These are phyloP conservation scores for Daldinia caldariorum DNA, from an alignment of 495 filamentous ascomycete species.

Conservation along the genomic window DNA sequence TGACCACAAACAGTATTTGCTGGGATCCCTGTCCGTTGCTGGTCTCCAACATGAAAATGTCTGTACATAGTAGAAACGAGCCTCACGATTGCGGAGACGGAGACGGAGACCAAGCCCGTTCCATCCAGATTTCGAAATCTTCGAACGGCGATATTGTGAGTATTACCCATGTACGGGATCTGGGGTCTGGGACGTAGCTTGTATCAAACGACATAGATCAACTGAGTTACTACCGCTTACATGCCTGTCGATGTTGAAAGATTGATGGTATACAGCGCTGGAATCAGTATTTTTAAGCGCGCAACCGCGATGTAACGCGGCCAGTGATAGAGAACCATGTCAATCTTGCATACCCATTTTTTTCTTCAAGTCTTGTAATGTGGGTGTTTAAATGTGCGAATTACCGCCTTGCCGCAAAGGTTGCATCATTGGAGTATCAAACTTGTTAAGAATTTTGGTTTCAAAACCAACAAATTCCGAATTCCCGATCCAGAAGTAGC, in stretches of 20 bases:
- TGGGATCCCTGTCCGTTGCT: neutral
- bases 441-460: conserved; percentile 29
- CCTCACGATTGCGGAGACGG: conserved; percentile 4
- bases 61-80: conserved; percentile 1
- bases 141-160: neutral
- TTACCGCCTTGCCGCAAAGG: conserved; percentile 35
- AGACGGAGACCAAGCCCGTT: neutral
- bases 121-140: conserved; percentile 5
- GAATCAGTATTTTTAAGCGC: conserved; percentile 26
- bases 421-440: conserved; percentile 40
- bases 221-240: neutral
- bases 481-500: conserved; percentile 12
- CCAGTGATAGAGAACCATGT: conserved; percentile 1
- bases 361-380: neutral
- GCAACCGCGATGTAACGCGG: conserved; percentile 31
- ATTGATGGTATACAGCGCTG: conserved; percentile 33
- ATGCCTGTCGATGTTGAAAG: conserved; percentile 13
- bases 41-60: neutral
- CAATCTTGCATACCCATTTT: neutral
- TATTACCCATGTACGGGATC: neutral
- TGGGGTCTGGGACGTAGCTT: conserved; percentile 17
- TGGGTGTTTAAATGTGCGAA: conserved; percentile 10
- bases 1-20: neutral
- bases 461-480: conserved; percentile 26
- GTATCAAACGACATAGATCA: conserved; percentile 21